phyloP scores from a whole-genome alignment of 1,139 yeast genomes.

The Yamadazyma siamensis region DNA sequence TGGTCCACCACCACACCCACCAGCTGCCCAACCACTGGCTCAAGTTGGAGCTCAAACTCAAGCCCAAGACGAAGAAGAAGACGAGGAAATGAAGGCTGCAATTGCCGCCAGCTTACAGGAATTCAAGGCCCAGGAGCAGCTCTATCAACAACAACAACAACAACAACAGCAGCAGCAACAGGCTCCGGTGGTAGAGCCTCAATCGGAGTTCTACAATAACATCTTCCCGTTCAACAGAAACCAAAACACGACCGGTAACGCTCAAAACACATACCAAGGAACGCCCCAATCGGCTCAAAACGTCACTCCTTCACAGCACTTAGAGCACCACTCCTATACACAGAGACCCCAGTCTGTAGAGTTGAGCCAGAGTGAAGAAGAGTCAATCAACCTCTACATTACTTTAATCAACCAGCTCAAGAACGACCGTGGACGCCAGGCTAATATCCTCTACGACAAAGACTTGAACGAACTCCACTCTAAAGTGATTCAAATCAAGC shows the following conservation, averaged over 20 bases:
- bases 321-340: slow-evolving; percentile 4
- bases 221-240: slow-evolving; percentile 13
- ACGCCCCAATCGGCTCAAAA: slow-evolving; percentile 5
- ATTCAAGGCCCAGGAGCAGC: slow-evolving; percentile 45
- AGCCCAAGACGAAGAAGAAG: slow-evolving; percentile 58
- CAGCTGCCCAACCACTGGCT: slow-evolving; percentile 6
- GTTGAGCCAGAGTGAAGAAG: slow-evolving; percentile 60
- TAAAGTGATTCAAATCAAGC: slow-evolving; percentile 63
- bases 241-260: slow-evolving; percentile 5
- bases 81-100: slow-evolving; percentile 89
- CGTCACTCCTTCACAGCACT: slow-evolving; percentile 14
- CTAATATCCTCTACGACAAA: slow-evolving; percentile 58
- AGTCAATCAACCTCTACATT: slow-evolving; percentile 65
- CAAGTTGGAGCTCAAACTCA: slow-evolving; percentile 3
- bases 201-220: slow-evolving; percentile 31
- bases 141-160: slow-evolving; percentile 19
- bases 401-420: slow-evolving; percentile 57
- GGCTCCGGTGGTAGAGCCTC: slow-evolving; percentile 13
- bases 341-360: slow-evolving; percentile 20
- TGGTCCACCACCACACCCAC: slow-evolving; percentile 14
- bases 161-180: slow-evolving; percentile 10
- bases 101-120: slow-evolving; percentile 90
- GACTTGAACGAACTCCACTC: slow-evolving; percentile 63
- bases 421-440: slow-evolving; percentile 44
- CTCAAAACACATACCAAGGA: slow-evolving; percentile 5